A percentile compares a stretch with the other conserved stretches of the same genome.
Evolutionary conservation across 2,329 filamentous ascomycete genomes (phyloP).

Genomic region (Kalmusia sp.): DNA sequence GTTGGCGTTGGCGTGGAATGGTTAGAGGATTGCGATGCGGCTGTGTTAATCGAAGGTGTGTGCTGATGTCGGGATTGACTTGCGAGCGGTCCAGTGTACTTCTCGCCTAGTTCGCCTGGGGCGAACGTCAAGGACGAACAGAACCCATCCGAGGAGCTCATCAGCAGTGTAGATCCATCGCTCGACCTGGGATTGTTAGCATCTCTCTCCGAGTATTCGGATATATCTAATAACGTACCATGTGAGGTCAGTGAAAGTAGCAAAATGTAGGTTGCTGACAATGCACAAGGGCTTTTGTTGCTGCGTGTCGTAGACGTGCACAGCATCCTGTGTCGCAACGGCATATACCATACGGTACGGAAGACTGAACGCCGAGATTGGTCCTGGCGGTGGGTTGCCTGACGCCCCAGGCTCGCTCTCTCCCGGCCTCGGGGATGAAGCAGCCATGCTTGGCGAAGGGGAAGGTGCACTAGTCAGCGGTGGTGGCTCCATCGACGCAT

Average conservation of each 20-base stretch:
- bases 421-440: slow-evolving; percentile 58
- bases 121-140: slow-evolving; percentile 90
- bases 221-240: slow-evolving; percentile 74
- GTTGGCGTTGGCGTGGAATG: slow-evolving; percentile 76
- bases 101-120: slow-evolving; percentile 82
- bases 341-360: slow-evolving; percentile 96
- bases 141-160: slow-evolving; percentile 98
- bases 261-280: slow-evolving; percentile 96
- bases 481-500: slow-evolving; percentile 82
- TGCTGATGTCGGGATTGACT: slow-evolving; percentile 33
- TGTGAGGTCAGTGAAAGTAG: slow-evolving; percentile 93
- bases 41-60: slow-evolving; percentile 52
- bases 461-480: slow-evolving; percentile 65
- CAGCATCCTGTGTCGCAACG: slow-evolving; percentile 94
- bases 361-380: slow-evolving; percentile 75
- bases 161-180: slow-evolving; percentile 80
- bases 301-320: slow-evolving; percentile 95
- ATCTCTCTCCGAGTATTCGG: background rate
- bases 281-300: slow-evolving; percentile 92
- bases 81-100: slow-evolving; percentile 72
- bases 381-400: slow-evolving; percentile 56
- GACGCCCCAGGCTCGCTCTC: slow-evolving; percentile 63
- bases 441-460: slow-evolving; percentile 57
- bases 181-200: slow-evolving; percentile 65
- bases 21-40: slow-evolving; percentile 55